These are phyloP conservation scores for Circinella minor DNA, from an alignment of 371 early-diverging fungal species.

Conservation along the genomic window DNA sequence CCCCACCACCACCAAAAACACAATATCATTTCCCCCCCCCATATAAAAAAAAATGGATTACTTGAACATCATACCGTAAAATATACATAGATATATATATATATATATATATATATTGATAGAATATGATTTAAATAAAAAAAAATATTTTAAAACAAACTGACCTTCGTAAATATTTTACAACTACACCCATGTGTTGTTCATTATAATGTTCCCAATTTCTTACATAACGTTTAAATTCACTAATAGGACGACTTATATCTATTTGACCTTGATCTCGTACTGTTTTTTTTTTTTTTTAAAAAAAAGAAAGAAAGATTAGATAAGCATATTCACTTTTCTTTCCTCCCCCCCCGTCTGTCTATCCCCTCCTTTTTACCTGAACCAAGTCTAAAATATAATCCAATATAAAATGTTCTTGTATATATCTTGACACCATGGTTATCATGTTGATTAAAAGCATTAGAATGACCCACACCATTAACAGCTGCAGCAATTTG, in stretches of 20 bases:
- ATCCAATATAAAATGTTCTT: slow-evolving; percentile 90
- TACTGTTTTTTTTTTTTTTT: not conserved
- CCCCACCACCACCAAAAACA: too few species aligned
- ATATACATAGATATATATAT: too few species aligned
- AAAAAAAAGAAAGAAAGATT: too few species aligned
- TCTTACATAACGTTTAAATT: slow-evolving; percentile 4
- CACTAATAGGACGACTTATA: slow-evolving; percentile 14
- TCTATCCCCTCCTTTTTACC: too few species aligned
- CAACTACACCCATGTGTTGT: slow-evolving; percentile 12
- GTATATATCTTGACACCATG: slow-evolving; percentile 59
- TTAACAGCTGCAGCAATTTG: slow-evolving; percentile 69
- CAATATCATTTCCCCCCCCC: too few species aligned
- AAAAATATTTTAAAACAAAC: not conserved
- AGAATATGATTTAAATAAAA: not conserved
- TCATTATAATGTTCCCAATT: slow-evolving; percentile 16
- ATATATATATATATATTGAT: not conserved
- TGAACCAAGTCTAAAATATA: slow-evolving; percentile 62
- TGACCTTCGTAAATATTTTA: slow-evolving; percentile 7
- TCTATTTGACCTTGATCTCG: slow-evolving; percentile 15
- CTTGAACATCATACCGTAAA: not conserved
- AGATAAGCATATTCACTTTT: too few species aligned
- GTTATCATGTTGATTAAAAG: slow-evolving; percentile 25
- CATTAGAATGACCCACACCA: slow-evolving; percentile 55
- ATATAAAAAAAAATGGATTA: not conserved
- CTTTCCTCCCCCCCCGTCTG: too few species aligned